A percentile compares a stretch with the other conserved stretches of the same genome.
These are phyloP conservation scores for Pleurotus sapidus DNA, from an alignment of 768 basidiomycete genomes.

Conservation along the genomic window DNA sequence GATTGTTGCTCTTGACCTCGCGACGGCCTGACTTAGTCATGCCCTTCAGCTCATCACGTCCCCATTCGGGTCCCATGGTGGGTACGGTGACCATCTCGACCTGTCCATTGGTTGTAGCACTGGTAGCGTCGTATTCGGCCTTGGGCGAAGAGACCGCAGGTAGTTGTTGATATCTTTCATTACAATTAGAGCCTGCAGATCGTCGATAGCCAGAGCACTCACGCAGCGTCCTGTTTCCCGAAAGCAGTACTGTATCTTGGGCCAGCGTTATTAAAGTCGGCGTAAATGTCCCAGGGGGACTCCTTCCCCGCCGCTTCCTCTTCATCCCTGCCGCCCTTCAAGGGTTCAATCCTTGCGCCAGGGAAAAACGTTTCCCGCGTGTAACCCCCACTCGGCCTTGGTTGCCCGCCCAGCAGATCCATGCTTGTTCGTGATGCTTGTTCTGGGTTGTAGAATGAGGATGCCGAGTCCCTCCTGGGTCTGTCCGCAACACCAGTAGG, in stretches of 20 bases:
- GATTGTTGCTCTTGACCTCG: constrained; percentile 54
- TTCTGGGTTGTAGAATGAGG: constrained; percentile 64
- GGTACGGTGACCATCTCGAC: constrained; percentile 94
- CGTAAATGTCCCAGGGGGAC: constrained; percentile 75
- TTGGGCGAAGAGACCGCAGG: constrained; percentile 31
- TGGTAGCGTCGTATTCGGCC: constrained; percentile 34
- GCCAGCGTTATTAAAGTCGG: constrained; percentile 87
- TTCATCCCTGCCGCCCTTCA: constrained; percentile 78
- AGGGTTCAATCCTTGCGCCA: constrained; percentile 68
- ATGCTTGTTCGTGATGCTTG: constrained; percentile 42
- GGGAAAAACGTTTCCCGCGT: constrained; percentile 68
- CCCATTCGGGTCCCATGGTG: constrained; percentile 90
- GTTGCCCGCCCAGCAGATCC: constrained; percentile 41
- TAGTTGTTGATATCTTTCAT: constrained; percentile 43
- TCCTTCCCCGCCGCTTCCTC: constrained; percentile 37
- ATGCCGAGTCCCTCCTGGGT: constrained; percentile 59
- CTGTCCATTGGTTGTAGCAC: constrained; percentile 31
- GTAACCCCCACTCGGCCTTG: constrained; percentile 60
- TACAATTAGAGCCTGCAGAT: constrained; percentile 8
- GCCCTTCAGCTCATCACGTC: constrained; percentile 67
- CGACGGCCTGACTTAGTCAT: constrained; percentile 73
- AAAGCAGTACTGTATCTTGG: constrained; percentile 73
- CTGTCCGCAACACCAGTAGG: constrained; percentile 14
- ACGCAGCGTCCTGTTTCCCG: constrained; percentile 47
- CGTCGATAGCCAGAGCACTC: constrained; percentile 20